A percentile compares a stretch with the other conserved stretches of the same genome.
Conservation (phyloP, 2,329 filamentous ascomycete genomes). For the Fusarium drepaniforme region DNA sequence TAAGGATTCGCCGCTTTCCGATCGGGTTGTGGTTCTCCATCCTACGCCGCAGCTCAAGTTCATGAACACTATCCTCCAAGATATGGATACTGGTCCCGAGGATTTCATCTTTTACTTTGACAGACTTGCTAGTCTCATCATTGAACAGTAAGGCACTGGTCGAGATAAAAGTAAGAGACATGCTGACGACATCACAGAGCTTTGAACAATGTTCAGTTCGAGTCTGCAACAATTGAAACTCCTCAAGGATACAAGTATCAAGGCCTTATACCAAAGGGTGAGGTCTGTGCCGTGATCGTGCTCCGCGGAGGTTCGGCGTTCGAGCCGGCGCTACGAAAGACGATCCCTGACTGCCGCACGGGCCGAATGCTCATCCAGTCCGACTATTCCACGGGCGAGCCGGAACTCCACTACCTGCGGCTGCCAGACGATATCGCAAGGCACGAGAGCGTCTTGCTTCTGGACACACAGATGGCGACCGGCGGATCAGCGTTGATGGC, state of each 20-base stretch:
- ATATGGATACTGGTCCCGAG: conserved; percentile 82
- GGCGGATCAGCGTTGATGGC: conserved; percentile 92
- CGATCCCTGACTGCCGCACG: conserved; percentile 92
- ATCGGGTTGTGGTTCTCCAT: conserved; percentile 79
- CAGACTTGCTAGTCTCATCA: conserved; percentile 83
- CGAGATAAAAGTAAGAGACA: too few relatives aligned
- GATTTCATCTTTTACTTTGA: conserved; percentile 99
- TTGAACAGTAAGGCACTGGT: conserved; percentile 73
- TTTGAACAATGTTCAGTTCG: conserved; percentile 81
- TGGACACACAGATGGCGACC: conserved; percentile 95
- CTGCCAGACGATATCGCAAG: conserved; percentile 79
- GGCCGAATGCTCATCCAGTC: conserved; percentile 93
- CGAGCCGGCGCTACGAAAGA: conserved; percentile 87
- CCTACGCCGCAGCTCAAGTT: conserved; percentile 84
- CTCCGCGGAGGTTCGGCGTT: conserved; percentile 90
- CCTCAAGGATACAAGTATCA: conserved; percentile 77
- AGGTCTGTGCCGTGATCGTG: conserved; percentile 87
- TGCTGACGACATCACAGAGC: conserved; percentile 62
- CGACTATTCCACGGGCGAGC: conserved; percentile 85
- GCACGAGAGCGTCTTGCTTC: conserved; percentile 84
- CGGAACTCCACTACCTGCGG: conserved; percentile 90
- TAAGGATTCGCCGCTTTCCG: conserved; percentile 78
- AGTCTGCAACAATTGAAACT: conserved; percentile 73
- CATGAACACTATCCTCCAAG: conserved; percentile 92
- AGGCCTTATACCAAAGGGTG: conserved; percentile 78